A percentile compares a stretch with the other conserved stretches of the same genome.
phyloP scores from a whole-genome alignment of 169 alveolate species.

The Toxoplasma gondii region DNA sequence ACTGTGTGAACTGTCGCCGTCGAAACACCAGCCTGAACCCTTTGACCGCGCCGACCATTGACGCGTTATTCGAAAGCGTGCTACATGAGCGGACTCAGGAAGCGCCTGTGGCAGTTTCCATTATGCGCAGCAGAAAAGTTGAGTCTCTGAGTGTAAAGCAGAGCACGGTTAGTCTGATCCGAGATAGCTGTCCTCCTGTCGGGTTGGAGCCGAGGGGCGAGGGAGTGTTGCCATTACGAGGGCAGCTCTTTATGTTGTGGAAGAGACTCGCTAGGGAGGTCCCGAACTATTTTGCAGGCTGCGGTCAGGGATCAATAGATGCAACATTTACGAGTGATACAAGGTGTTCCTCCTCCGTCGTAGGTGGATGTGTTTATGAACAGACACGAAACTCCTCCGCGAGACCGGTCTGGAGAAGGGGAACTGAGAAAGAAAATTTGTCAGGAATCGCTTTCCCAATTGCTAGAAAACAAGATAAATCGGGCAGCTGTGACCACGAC shows the following conservation, averaged over 20 bases:
- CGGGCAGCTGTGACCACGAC: not conserved
- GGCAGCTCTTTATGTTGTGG: not conserved
- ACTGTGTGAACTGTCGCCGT: not conserved
- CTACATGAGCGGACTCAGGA: not conserved
- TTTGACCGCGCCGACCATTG: not conserved
- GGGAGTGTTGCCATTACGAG: not conserved
- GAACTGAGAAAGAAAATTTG: too few relatives aligned
- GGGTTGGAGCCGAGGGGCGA: not conserved
- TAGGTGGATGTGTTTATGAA: too few relatives aligned
- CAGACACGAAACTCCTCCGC: too few relatives aligned
- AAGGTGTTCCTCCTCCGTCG: too few relatives aligned
- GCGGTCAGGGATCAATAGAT: not conserved
- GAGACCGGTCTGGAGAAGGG: too few relatives aligned
- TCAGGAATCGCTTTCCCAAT: not conserved
- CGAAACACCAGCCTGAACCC: conserved; percentile 4
- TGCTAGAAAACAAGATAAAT: too few relatives aligned
- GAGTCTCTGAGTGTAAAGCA: not conserved
- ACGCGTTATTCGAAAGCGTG: not conserved
- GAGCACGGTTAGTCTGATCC: not conserved
- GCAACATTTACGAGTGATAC: too few relatives aligned
- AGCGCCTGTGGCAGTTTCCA: not conserved
- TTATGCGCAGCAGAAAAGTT: not conserved
- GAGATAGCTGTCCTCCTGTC: not conserved
- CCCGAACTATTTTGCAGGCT: not conserved
- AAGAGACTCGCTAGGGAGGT: not conserved